phyloP scores from a whole-genome alignment of 805 yeast genomes.

The Pichia insulana region DNA sequence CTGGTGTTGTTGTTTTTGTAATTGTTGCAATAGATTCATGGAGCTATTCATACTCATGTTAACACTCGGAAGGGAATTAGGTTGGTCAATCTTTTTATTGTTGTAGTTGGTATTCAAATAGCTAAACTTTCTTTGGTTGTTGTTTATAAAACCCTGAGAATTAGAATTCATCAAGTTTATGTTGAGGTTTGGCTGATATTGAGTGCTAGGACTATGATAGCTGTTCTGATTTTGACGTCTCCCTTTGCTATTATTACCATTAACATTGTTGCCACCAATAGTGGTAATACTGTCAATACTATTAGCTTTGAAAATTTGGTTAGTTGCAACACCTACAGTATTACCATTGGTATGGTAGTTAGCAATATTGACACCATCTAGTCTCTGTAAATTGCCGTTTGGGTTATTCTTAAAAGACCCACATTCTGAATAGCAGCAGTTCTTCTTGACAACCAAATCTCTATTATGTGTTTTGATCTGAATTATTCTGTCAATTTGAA shows the following conservation, averaged over 20 bases:
- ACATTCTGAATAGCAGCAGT: neutral
- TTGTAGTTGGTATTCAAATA: neutral
- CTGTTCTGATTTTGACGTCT: constrained; percentile 1
- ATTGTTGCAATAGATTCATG: constrained; percentile 4
- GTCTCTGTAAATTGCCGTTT: too few relatives aligned
- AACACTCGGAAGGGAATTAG: neutral
- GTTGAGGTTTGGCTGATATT: too few relatives aligned
- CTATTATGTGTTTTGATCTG: neutral
- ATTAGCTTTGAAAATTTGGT: neutral
- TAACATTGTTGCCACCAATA: neutral
- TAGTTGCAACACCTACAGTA: neutral
- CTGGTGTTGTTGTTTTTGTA: constrained; percentile 3
- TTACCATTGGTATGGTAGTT: too few relatives aligned
- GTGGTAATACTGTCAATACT: neutral
- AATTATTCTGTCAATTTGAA: constrained; percentile 8
- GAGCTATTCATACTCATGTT: neutral
- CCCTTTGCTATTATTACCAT: neutral
- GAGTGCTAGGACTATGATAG: neutral
- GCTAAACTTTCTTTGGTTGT: neutral
- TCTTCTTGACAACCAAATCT: neutral
- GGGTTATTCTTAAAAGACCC: neutral
- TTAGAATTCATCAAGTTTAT: neutral
- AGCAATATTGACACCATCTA: too few relatives aligned
- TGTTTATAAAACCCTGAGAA: neutral
- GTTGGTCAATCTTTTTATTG: neutral